These are phyloP conservation scores for Monosporascus sp. DNA, from an alignment of 2,329 filamentous ascomycete genomes.

Conservation along the genomic window DNA sequence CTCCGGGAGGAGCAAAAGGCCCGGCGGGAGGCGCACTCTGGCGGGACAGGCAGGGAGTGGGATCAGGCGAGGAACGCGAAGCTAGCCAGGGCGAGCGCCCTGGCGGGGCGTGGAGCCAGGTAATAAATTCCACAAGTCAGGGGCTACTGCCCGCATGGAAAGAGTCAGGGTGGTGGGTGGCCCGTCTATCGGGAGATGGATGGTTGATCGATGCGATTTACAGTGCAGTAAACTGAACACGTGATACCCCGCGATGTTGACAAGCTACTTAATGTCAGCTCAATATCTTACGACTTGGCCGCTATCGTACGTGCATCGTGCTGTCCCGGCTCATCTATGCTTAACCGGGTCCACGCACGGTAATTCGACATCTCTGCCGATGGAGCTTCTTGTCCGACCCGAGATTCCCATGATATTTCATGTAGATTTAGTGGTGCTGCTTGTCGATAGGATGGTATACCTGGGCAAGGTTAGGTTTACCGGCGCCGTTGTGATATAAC, in stretches of 20 bases:
- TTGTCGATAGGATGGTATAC: no score
- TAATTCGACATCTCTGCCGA: no score
- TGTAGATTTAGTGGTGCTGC: no score
- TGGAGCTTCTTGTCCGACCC: no score
- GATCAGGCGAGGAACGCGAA: conserved; percentile 54
- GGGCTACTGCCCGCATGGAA: no score
- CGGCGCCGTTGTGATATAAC: no score
- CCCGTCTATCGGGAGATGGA: not conserved
- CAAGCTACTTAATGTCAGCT: not conserved
- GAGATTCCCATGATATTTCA: no score
- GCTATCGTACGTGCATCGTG: no score
- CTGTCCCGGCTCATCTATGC: not conserved
- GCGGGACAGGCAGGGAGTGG: conserved; percentile 50
- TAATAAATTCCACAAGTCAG: conserved; percentile 19
- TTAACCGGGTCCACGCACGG: not conserved
- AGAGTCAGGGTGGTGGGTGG: no score
- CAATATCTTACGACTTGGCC: no score
- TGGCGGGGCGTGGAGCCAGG: conserved; percentile 52
- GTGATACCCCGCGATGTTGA: not conserved
- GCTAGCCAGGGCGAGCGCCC: conserved; percentile 45
- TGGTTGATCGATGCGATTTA: not conserved
- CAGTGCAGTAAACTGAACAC: not conserved
- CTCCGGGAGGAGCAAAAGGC: conserved; percentile 60
- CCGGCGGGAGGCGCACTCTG: conserved; percentile 48
- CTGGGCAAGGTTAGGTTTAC: no score